A percentile compares a stretch with the other conserved stretches of the same genome.
Conservation (phyloP, 192 early-diverging fungal genomes). For the Coemansia sp. region DNA sequence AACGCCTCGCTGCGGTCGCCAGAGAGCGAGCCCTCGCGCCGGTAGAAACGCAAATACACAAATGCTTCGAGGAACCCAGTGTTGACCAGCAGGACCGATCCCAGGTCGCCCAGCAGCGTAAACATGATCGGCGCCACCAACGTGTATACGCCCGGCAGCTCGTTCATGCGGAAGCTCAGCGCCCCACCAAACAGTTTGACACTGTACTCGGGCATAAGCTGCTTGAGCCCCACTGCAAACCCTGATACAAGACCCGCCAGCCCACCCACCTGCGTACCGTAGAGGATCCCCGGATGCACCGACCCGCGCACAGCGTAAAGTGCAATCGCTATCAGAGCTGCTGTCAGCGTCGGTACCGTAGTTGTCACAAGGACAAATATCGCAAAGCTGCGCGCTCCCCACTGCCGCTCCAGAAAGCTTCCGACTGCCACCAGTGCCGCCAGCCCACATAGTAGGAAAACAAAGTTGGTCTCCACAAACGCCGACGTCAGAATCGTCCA, state of each 20-base stretch:
- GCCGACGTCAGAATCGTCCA: conserved; percentile 46
- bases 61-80: conserved; percentile 74
- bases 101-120: conserved; percentile 19
- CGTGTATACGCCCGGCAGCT: conserved; percentile 38
- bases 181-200: conserved; percentile 62
- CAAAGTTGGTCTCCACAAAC: conserved; percentile 33
- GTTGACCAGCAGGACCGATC: conserved; percentile 65
- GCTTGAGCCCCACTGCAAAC: conserved; percentile 85
- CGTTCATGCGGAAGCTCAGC: conserved; percentile 62
- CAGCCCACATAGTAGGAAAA: conserved; percentile 24
- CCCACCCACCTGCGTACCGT: conserved; percentile 58
- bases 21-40: conserved; percentile 67
- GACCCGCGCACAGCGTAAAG: conserved; percentile 9
- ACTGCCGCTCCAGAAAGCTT: conserved; percentile 79
- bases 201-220: conserved; percentile 83
- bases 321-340: conserved; percentile 16
- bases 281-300: conserved; percentile 15
- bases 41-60: conserved; percentile 85
- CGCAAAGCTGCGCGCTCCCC: conserved; percentile 75
- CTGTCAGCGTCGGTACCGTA: conserved; percentile 51
- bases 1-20: conserved; percentile 92
- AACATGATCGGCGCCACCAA: conserved; percentile 42
- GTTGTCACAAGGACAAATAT: conserved; percentile 59
- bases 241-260: conserved; percentile 66
- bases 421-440: conserved; percentile 48